Conservation (phyloP, 148 eudicot species). For the Chenopodium berlandieri region DNA sequence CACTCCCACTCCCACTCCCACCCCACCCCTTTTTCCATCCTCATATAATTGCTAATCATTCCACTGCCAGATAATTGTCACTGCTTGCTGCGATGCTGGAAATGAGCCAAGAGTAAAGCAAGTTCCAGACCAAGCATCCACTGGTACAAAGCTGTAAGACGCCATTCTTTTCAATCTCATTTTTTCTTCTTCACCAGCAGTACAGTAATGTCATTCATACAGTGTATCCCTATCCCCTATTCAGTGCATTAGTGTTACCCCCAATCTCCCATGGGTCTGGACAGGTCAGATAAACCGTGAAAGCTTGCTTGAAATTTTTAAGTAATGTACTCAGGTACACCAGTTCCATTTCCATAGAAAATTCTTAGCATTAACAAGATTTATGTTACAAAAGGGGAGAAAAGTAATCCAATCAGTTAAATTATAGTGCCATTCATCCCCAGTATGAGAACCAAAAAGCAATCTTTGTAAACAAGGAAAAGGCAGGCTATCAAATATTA, state of each 20-base stretch:
- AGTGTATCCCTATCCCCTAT: not conserved
- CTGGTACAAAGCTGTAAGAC: not conserved
- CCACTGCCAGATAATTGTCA: not conserved
- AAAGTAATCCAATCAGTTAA: not conserved
- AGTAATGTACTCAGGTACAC: constrained; percentile 32
- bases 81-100: not conserved
- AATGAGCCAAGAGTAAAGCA: not conserved
- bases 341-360: constrained; percentile 87
- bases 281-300: not conserved
- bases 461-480: not conserved
- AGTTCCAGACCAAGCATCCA: not conserved
- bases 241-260: not conserved
- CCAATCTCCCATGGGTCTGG: not conserved
- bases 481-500: not conserved
- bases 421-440: not conserved
- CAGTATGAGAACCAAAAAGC: not conserved
- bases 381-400: constrained; percentile 27
- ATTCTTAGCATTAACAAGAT: constrained; percentile 82
- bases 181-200: not conserved
- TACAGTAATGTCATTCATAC: not conserved
- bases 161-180: not conserved
- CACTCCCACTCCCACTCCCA: no score
- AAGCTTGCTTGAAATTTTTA: not conserved
- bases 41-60: not conserved
- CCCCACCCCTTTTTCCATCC: no score